A percentile compares a stretch with the other conserved stretches of the same genome.
phyloP scores from a whole-genome alignment of 2,329 filamentous ascomycete genomes.

The Didymellaceae sp. region DNA sequence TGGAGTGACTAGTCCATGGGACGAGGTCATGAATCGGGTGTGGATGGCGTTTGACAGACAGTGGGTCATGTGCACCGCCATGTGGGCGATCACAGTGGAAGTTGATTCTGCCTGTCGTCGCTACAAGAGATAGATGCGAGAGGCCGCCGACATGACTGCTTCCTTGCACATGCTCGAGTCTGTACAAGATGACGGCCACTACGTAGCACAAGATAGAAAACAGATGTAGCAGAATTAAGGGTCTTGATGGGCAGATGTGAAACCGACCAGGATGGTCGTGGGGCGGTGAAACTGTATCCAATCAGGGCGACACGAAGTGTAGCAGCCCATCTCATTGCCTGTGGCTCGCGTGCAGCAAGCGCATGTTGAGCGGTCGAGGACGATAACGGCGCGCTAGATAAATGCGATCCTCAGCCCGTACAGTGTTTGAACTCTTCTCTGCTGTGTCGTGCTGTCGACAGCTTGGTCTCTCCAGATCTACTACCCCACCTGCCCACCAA shows the following conservation, averaged over 20 bases:
- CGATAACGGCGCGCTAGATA: conserved; percentile 32
- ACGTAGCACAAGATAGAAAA: conserved; percentile 15
- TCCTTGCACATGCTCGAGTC: conserved; percentile 2
- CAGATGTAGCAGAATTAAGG: not conserved
- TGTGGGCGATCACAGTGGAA: not conserved
- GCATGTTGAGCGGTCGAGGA: conserved; percentile 24
- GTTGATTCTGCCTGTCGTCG: not conserved
- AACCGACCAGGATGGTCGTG: conserved; percentile 20
- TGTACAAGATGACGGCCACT: not conserved
- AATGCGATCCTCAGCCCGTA: conserved; percentile 16
- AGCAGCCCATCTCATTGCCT: conserved; percentile 33
- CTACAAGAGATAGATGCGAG: not conserved
- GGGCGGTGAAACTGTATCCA: conserved; percentile 35
- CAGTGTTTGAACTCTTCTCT: not conserved
- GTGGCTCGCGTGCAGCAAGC: conserved; percentile 28
- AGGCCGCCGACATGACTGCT: conserved; percentile 6
- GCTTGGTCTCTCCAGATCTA: conserved; percentile 11
- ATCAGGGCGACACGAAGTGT: conserved; percentile 37
- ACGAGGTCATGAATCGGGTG: conserved; percentile 20
- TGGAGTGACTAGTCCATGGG: conserved; percentile 47
- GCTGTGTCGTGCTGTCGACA: conserved; percentile 9
- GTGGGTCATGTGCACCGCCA: conserved; percentile 15
- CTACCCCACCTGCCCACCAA: conserved; percentile 22
- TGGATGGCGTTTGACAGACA: conserved; percentile 12
- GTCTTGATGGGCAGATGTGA: conserved; percentile 19